These are phyloP conservation scores for Pestalotiopsis fici DNA, from an alignment of 2,329 filamentous ascomycete genomes.

Conservation along the genomic window DNA sequence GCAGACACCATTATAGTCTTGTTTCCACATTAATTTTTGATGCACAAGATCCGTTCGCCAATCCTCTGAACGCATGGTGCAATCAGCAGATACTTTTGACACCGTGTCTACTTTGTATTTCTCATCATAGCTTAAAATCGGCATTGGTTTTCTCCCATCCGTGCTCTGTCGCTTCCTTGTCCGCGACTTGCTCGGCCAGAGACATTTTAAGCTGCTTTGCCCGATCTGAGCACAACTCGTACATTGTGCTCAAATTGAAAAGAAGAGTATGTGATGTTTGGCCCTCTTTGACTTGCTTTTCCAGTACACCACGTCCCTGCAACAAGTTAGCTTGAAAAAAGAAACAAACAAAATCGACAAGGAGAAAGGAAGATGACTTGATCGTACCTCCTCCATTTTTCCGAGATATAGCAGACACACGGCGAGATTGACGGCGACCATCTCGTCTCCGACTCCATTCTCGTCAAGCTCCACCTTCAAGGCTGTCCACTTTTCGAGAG, in stretches of 20 bases:
- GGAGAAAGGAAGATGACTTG: background rate
- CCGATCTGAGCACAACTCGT: constrained; percentile 85
- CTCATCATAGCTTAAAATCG: constrained; percentile 71
- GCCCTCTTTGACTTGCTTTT: constrained; percentile 62
- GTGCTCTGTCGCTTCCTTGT: constrained; percentile 51
- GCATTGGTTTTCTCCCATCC: constrained; percentile 73
- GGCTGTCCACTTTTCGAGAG: constrained; percentile 61
- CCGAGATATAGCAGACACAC: constrained; percentile 85
- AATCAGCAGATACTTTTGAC: too few relatives aligned
- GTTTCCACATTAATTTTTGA: too few relatives aligned
- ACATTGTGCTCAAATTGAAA: constrained; percentile 89
- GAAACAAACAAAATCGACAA: background rate
- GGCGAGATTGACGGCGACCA: constrained; percentile 79
- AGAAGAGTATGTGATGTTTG: constrained; percentile 76
- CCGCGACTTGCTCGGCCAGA: constrained; percentile 71
- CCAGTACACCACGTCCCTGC: constrained; percentile 67
- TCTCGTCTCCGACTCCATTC: constrained; percentile 54
- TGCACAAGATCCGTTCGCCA: too few relatives aligned
- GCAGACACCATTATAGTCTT: background rate
- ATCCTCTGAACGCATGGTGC: background rate
- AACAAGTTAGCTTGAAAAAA: constrained; percentile 21
- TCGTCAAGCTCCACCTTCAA: constrained; percentile 47
- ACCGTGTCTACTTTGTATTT: background rate
- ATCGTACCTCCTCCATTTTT: constrained; percentile 67
- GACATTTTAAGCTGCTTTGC: constrained; percentile 68